Evolutionary conservation across 805 yeast genomes (phyloP).

Genomic region (Candida pseudofarinosa): DNA sequence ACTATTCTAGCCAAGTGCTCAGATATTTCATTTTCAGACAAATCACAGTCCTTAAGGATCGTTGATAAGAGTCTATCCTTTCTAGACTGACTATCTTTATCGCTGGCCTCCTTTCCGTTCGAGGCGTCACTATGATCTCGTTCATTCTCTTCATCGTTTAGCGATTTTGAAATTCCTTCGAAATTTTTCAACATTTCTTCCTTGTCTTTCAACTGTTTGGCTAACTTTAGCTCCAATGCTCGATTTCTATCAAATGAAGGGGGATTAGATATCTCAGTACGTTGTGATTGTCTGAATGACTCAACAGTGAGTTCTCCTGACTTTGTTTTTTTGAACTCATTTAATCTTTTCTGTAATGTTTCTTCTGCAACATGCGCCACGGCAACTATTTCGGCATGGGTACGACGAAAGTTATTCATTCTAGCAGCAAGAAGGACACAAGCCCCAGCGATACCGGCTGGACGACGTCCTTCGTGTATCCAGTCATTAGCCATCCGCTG

Average conservation of each 20-base stretch:
- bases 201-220: conserved; percentile 24
- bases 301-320: conserved; percentile 71
- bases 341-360: conserved; percentile 84
- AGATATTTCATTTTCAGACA: conserved; percentile 23
- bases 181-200: conserved; percentile 16
- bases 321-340: conserved; percentile 77
- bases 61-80: conserved; percentile 19
- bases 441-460: conserved; percentile 98
- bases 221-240: conserved; percentile 40
- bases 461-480: conserved; percentile 95
- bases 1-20: conserved; percentile 18
- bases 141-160: conserved; percentile 4
- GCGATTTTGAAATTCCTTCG: conserved; percentile 17
- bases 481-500: conserved; percentile 91
- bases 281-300: conserved; percentile 57
- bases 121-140: conserved; percentile 7
- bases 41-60: conserved; percentile 27
- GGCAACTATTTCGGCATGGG: conserved; percentile 90
- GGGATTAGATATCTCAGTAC: conserved; percentile 57
- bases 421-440: conserved; percentile 89
- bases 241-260: conserved; percentile 76
- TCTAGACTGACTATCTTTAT: conserved; percentile 8
- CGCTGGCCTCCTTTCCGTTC: conserved; percentile 1
- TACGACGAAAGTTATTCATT: conserved; percentile 91
- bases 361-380: conserved; percentile 94